Base-by-base conservation (phyloP, 768 basidiomycete genomes). In the Zangia roseola region DNA sequence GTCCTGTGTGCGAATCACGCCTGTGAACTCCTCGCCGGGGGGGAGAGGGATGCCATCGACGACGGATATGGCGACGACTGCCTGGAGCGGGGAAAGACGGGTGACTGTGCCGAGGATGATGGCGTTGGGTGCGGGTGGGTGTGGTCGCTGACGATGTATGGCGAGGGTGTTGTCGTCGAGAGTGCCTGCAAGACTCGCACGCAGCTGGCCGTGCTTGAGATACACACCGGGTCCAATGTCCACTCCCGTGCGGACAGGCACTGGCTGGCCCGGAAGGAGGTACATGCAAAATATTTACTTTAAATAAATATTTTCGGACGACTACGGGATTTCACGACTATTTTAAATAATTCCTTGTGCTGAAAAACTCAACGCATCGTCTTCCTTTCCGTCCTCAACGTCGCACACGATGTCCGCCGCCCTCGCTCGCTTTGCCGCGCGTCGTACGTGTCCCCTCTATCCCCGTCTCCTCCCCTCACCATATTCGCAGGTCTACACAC, bases 1-100 rank as follows among this genome's bases (percentile, higher is more conserved):
- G 67, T 97, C 94, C 67, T 94, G 91, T 6, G 78, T 74, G 28
- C 94, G 83, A 55, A 97, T 90, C 19, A 95, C 85, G 5, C 93
- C 93, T 0, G 79, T 83, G 58, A 94, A 95, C 58, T 95, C 93
- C 64, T 94, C 92, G 24, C 91, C 89, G 8, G 75, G 70, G 31
- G 90, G 84, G 40, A 94, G 74, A 2, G 91, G 90, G 13, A 88
- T 74, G 14, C 88, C 91, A 59, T 97, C 92, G 34, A 94, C 91
- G 7, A 92, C 86, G 20, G 84, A 80, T 55, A 97, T 92, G 3
- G 89, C 84, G 17, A 97, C 69, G 45, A 83, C 75, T 1, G 93
- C 94, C 65, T 94, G 91, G 50, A 82, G 67, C 1, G 93, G 91
- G 0, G 90, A 90, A 40, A 95, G 73, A 12, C 93, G 84, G 6